Evolutionary conservation across 345 rosid species (phyloP).

Genomic region (Euclidium syriacum): DNA sequence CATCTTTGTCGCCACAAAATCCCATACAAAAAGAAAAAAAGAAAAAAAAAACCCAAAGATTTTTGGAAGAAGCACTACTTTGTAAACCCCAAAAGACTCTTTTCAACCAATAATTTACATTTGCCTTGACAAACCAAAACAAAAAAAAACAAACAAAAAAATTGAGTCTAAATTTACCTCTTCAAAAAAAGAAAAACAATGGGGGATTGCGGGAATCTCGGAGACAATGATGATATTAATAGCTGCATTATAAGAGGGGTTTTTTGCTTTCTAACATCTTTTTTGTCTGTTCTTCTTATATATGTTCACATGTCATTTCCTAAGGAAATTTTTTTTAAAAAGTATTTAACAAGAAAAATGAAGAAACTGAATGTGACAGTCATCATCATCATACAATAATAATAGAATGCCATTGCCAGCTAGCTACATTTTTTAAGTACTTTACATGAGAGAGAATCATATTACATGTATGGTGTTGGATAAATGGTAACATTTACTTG

Average conservation of each 20-base stretch:
- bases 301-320: background rate
- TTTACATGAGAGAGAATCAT: too few relatives aligned
- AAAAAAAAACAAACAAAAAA: background rate
- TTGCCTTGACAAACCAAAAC: constrained; percentile 8
- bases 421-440: too few relatives aligned
- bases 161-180: constrained; percentile 20
- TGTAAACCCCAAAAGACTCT: background rate
- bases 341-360: background rate
- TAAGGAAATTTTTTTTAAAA: background rate
- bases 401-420: background rate
- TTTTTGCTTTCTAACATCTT: background rate
- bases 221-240: constrained; percentile 17
- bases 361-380: background rate
- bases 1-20: constrained; percentile 18
- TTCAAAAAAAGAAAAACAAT: background rate
- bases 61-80: constrained; percentile 22
- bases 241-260: background rate
- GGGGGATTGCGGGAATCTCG: constrained; percentile 9
- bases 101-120: constrained; percentile 4
- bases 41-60: constrained; percentile 3
- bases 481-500: too few relatives aligned
- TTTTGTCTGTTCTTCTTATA: background rate
- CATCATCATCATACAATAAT: background rate
- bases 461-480: too few relatives aligned
- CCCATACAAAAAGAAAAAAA: constrained; percentile 2